Conservation (phyloP, 2,329 filamentous ascomycete species). For the Alternaria rosae region DNA sequence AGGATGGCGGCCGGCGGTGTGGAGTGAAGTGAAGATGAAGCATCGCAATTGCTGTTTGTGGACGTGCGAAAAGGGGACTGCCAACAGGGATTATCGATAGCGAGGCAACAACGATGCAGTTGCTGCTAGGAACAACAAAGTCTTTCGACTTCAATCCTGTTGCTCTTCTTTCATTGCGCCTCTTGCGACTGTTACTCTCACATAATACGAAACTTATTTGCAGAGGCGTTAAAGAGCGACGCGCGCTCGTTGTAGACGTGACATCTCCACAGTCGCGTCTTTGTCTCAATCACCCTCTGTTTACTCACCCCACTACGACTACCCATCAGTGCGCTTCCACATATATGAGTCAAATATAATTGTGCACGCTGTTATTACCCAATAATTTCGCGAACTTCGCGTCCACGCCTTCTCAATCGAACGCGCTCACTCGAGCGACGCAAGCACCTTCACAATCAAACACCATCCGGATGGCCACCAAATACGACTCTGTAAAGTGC, state of each 20-base stretch:
- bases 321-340: not conserved
- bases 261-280: conserved; percentile 3
- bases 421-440: not conserved
- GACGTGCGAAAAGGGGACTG: not conserved
- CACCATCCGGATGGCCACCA: conserved; percentile 2
- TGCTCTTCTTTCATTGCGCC: not conserved
- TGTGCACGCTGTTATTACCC: not conserved
- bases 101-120: conserved; percentile 3
- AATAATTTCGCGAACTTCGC: not conserved
- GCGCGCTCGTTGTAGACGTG: not conserved
- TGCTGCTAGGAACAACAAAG: not conserved
- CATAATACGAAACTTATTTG: not conserved
- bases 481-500: conserved; percentile 7
- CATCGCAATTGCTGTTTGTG: not conserved
- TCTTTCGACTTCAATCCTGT: not conserved
- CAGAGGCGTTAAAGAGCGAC: not conserved
- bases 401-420: not conserved
- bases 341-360: not conserved
- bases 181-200: not conserved
- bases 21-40: not conserved
- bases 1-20: not conserved
- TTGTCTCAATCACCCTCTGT: conserved; percentile 1
- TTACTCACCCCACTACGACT: not conserved
- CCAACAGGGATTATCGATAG: conserved; percentile 10
- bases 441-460: not conserved